Conservation (phyloP, 1,284 basidiomycete species). For the Calocybe gambosa region DNA sequence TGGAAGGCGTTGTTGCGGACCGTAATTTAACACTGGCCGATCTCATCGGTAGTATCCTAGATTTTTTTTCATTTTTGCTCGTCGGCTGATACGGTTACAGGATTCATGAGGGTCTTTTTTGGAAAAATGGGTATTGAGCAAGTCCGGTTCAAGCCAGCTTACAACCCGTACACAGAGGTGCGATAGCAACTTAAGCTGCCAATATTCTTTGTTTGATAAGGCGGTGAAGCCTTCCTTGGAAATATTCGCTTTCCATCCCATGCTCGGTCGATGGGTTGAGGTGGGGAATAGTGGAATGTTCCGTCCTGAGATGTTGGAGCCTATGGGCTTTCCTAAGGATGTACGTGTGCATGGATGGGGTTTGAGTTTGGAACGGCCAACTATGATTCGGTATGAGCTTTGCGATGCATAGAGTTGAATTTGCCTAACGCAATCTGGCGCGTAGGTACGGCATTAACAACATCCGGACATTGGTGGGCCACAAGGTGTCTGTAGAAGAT, state of each 20-base stretch:
- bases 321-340: constrained; percentile 97
- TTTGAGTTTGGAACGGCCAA: constrained; percentile 92
- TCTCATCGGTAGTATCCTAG: constrained; percentile 68
- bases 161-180: constrained; percentile 95
- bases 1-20: constrained; percentile 98
- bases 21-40: constrained; percentile 93
- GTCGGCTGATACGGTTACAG: constrained; percentile 33
- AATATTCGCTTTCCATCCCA: constrained; percentile 98
- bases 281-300: constrained; percentile 97
- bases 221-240: constrained; percentile 85
- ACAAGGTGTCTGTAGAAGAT: constrained; percentile 89
- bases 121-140: constrained; percentile 94
- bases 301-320: constrained; percentile 98
- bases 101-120: constrained; percentile 99
- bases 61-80: neutral
- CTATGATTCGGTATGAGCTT: constrained; percentile 86
- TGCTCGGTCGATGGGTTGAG: constrained; percentile 95
- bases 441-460: constrained; percentile 85
- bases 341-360: constrained; percentile 98
- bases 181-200: constrained; percentile 16
- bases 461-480: constrained; percentile 94
- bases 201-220: neutral
- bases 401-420: neutral
- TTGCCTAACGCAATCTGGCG: constrained; percentile 6
- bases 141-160: constrained; percentile 95